A percentile compares a stretch with the other conserved stretches of the same genome.
phyloP scores from a whole-genome alignment of 2,329 filamentous ascomycete species.

The Fusarium pilosicola region DNA sequence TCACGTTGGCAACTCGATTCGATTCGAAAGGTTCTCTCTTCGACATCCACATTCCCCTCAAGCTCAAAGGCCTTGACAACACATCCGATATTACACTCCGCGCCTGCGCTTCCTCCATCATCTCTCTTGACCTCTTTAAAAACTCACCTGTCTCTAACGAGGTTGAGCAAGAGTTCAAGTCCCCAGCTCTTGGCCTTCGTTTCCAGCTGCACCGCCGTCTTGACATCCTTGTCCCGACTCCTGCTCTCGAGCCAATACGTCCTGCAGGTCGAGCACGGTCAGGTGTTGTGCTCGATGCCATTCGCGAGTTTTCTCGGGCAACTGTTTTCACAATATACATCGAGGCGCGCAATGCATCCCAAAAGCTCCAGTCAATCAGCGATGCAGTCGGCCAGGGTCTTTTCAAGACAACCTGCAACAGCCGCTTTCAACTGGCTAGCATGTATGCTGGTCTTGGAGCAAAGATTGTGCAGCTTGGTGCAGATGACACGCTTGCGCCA shows the following conservation, averaged over 20 bases:
- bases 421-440: slow-evolving; percentile 13
- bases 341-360: neutral
- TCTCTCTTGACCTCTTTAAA: neutral
- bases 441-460: slow-evolving; percentile 23
- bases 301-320: slow-evolving; percentile 11
- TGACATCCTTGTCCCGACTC: neutral
- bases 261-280: slow-evolving; percentile 10
- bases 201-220: neutral
- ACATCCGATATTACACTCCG: neutral
- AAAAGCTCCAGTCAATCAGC: slow-evolving; percentile 6
- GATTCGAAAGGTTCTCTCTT: neutral
- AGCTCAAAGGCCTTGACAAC: slow-evolving; percentile 17
- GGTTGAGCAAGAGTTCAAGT: slow-evolving; percentile 10
- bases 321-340: slow-evolving; percentile 20
- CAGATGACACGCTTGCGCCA: neutral
- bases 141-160: neutral
- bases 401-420: neutral
- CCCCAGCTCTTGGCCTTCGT: slow-evolving; percentile 1
- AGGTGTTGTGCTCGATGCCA: slow-evolving; percentile 21
- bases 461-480: slow-evolving; percentile 1
- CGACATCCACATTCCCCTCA: slow-evolving; percentile 15
- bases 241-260: slow-evolving; percentile 6
- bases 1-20: neutral
- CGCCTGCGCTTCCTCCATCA: slow-evolving; percentile 8
- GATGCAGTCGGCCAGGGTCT: slow-evolving; percentile 6